Percentiles rank a stretch among this genome's conserved stretches.
phyloP scores from a whole-genome alignment of 2,329 filamentous ascomycete genomes.

The Aspergillus neoniger region DNA sequence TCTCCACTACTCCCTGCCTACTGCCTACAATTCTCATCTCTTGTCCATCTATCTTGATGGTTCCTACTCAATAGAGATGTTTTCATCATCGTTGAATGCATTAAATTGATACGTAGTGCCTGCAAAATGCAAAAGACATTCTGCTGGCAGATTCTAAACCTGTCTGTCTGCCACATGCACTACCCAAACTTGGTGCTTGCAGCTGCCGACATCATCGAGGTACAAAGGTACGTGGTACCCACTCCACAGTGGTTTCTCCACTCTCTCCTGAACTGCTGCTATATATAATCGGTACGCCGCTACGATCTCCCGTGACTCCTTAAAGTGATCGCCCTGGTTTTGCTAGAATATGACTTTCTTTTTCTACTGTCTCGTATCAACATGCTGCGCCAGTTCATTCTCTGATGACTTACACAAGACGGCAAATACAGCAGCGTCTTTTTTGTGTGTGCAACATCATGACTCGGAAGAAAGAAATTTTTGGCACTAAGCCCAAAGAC shows the following conservation, averaged over 20 bases:
- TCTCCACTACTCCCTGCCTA: neutral
- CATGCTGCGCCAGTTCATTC: neutral
- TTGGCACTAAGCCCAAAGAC: conserved; percentile 1
- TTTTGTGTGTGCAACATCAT: neutral
- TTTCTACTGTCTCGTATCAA: neutral
- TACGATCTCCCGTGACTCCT: neutral
- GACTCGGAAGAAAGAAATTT: neutral
- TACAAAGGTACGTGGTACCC: neutral
- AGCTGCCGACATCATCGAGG: neutral
- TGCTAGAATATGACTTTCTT: neutral
- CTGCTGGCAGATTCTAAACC: neutral
- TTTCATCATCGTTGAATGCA: no score
- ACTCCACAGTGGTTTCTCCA: conserved; percentile 1
- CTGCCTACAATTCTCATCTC: neutral
- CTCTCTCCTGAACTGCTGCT: neutral
- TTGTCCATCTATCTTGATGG: no score
- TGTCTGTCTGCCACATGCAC: neutral
- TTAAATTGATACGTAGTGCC: no score
- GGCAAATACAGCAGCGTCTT: neutral
- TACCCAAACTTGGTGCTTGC: neutral
- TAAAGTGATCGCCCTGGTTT: neutral
- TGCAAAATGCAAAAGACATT: no score
- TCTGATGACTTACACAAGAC: neutral
- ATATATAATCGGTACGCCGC: neutral
- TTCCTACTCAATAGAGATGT: no score